phyloP scores from a whole-genome alignment of 2,329 filamentous ascomycete genomes.

The Didymella glomerata region DNA sequence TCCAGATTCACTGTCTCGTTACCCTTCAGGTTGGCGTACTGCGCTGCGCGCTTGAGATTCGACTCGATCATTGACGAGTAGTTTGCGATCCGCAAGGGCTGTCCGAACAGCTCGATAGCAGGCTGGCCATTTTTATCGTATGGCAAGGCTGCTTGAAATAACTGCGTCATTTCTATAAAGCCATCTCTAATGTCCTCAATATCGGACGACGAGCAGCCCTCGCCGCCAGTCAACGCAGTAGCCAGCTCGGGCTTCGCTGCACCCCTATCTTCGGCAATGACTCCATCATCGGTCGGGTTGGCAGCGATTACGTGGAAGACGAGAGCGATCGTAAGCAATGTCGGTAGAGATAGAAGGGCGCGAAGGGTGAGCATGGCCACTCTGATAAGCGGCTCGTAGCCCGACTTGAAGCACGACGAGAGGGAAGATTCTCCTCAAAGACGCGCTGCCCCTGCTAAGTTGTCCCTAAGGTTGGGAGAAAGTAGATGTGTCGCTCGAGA shows the following conservation, averaged over 20 bases:
- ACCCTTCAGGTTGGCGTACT: constrained; percentile 40
- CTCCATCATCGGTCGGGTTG: constrained; percentile 29
- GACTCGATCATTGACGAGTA: constrained; percentile 41
- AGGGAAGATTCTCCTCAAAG: background rate
- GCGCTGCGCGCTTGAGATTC: constrained; percentile 42
- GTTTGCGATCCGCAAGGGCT: constrained; percentile 32
- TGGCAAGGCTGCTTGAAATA: constrained; percentile 39
- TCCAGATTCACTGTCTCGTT: constrained; percentile 38
- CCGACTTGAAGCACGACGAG: background rate
- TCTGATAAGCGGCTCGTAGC: constrained; percentile 8
- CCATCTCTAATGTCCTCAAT: constrained; percentile 40
- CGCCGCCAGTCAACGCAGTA: constrained; percentile 42
- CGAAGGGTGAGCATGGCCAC: constrained; percentile 36
- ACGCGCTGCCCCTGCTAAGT: constrained; percentile 7
- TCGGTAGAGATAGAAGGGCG: constrained; percentile 33
- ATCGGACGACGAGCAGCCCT: constrained; percentile 39
- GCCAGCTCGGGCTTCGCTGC: constrained; percentile 28
- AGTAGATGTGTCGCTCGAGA: background rate
- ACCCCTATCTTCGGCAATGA: constrained; percentile 38
- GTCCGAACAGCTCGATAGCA: constrained; percentile 43
- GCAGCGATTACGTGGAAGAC: constrained; percentile 37
- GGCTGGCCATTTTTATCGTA: constrained; percentile 36
- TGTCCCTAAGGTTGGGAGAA: background rate
- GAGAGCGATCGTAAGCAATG: constrained; percentile 31
- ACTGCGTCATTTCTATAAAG: constrained; percentile 45